phyloP scores from a whole-genome alignment of 371 early-diverging fungal genomes.

The Mucor plumbeus region DNA sequence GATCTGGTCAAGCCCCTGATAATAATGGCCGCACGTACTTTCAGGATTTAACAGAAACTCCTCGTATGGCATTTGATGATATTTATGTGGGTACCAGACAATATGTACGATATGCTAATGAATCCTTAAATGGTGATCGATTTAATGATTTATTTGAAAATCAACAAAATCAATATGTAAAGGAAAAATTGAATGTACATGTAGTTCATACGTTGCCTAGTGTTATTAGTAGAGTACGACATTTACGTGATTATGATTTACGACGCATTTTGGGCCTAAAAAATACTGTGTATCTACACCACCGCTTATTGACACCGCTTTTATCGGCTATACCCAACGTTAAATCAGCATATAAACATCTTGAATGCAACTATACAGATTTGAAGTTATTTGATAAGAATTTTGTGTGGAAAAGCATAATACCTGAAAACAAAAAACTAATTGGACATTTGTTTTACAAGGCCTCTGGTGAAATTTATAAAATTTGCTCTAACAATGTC shows the following conservation, averaged over 20 bases:
- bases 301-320: constrained; percentile 13
- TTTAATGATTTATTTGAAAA: not conserved
- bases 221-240: constrained; percentile 3
- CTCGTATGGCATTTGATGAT: constrained; percentile 17
- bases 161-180: not conserved
- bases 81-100: constrained; percentile 15
- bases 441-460: constrained; percentile 7
- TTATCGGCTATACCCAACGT: constrained; percentile 7
- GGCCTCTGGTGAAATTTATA: not conserved
- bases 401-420: constrained; percentile 11
- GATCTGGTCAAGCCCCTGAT: constrained; percentile 1
- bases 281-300: constrained; percentile 25
- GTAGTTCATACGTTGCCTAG: constrained; percentile 5
- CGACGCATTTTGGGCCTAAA: constrained; percentile 4
- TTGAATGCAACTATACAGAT: not conserved
- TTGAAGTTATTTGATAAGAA: constrained; percentile 2
- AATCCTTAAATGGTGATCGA: not conserved
- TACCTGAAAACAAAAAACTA: not conserved
- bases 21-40: not conserved
- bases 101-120: not conserved
- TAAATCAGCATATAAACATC: constrained; percentile 10
- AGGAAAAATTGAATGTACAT: not conserved
- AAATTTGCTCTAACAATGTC: not conserved
- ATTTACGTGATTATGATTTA: constrained; percentile 17
- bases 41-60: not conserved